phyloP scores from a whole-genome alignment of 306 rosid genomes.

The Citrullus mucosospermus region DNA sequence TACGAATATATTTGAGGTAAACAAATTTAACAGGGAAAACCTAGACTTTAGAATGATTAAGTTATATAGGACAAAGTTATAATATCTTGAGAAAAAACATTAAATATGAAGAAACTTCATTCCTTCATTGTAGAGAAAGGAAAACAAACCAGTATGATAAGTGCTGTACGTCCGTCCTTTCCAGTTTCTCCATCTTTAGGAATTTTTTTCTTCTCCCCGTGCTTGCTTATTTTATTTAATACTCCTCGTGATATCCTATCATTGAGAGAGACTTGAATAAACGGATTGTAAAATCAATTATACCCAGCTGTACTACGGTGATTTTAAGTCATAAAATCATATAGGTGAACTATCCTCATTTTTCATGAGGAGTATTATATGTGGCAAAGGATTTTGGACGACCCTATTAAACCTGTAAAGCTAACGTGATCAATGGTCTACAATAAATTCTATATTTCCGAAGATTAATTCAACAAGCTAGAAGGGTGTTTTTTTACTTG shows the following conservation, averaged over 20 bases:
- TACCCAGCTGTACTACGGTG: constrained; percentile 2
- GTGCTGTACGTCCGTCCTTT: constrained; percentile 34
- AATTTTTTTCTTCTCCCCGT: constrained; percentile 23
- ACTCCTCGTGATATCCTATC: constrained; percentile 42
- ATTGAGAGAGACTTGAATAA: constrained; percentile 18
- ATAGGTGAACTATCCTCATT: background rate
- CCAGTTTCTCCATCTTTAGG: constrained; percentile 24
- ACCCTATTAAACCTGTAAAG: background rate
- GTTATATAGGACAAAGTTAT: background rate
- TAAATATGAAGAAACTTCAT: background rate
- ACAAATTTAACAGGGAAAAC: background rate
- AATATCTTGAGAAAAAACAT: background rate
- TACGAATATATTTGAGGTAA: background rate
- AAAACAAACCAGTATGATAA: constrained; percentile 58
- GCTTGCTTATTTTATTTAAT: constrained; percentile 36
- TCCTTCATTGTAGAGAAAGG: background rate
- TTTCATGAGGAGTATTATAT: background rate
- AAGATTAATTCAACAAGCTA: background rate
- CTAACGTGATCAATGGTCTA: background rate
- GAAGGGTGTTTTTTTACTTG: background rate
- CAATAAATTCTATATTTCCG: background rate
- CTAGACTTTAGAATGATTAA: background rate
- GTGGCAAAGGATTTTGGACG: background rate
- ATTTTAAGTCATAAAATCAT: background rate
- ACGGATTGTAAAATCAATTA: background rate